Evolutionary conservation across 306 rosid genomes (phyloP).

Genomic region (Nissolia schottii): DNA sequence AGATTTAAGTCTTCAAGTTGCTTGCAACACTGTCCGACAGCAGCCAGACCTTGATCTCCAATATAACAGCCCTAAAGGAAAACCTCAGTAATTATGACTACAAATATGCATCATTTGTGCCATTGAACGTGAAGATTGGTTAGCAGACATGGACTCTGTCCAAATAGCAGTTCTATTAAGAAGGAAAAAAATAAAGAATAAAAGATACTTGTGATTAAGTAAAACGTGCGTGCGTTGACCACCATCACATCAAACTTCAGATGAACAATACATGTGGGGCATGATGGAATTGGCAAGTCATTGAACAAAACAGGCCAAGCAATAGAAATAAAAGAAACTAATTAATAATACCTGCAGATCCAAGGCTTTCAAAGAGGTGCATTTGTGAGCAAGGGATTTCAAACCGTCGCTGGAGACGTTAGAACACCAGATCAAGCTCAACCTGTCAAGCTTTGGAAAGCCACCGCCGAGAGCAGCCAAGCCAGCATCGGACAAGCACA

Average conservation of each 20-base stretch:
- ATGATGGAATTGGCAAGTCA: too few species aligned
- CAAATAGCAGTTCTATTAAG: background rate
- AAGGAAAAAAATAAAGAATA: too few species aligned
- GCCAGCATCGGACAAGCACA: constrained; percentile 56
- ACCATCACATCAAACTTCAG: background rate
- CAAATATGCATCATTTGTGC: background rate
- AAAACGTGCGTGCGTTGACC: background rate
- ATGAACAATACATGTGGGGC: too few species aligned
- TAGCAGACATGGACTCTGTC: background rate
- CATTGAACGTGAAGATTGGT: background rate
- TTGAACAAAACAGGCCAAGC: too few species aligned
- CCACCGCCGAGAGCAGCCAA: constrained; percentile 57
- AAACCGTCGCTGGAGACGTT: constrained; percentile 57
- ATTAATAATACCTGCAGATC: constrained; percentile 61
- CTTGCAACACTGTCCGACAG: constrained; percentile 70
- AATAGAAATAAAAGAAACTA: background rate
- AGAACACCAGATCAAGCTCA: constrained; percentile 84
- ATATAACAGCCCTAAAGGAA: constrained; percentile 70
- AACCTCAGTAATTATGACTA: background rate
- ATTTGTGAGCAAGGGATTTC: constrained; percentile 47
- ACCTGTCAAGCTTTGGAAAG: constrained; percentile 57
- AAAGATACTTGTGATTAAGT: background rate
- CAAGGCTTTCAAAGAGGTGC: constrained; percentile 53
- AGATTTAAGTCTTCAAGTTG: constrained; percentile 68
- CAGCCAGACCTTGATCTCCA: constrained; percentile 71